These are phyloP conservation scores for Hortiboletus flavorubellus DNA, from an alignment of 768 basidiomycete genomes.

Conservation along the genomic window DNA sequence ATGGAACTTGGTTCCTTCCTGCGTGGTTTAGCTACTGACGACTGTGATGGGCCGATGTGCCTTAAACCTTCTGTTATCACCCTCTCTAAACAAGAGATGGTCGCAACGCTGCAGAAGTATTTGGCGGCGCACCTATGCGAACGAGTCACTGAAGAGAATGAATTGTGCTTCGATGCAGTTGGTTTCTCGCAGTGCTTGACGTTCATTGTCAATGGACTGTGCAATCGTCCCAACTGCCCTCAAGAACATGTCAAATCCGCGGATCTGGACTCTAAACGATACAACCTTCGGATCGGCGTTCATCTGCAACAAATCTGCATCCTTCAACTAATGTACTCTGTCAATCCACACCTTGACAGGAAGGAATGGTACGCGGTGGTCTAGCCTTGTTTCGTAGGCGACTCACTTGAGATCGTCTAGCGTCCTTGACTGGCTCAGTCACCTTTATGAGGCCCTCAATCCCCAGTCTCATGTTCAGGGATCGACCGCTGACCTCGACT, in stretches of 20 bases:
- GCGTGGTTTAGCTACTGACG: no score
- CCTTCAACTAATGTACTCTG: constrained; percentile 31
- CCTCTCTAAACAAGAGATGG: constrained; percentile 22
- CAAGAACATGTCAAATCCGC: constrained; percentile 33
- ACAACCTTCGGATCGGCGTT: constrained; percentile 40
- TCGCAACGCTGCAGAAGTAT: constrained; percentile 15
- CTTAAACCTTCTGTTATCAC: constrained; percentile 6
- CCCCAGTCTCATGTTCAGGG: constrained; percentile 50
- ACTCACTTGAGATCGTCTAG: neutral
- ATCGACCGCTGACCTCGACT: constrained; percentile 34
- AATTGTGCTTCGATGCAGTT: no score
- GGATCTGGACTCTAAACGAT: constrained; percentile 29
- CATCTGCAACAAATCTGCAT: constrained; percentile 51
- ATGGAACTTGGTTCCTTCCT: no score
- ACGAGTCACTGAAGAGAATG: constrained; percentile 31
- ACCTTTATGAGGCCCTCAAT: constrained; percentile 47
- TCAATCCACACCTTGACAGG: neutral
- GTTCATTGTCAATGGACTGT: constrained; percentile 24
- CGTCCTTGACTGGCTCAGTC: constrained; percentile 37
- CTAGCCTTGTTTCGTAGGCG: no score
- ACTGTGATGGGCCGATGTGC: neutral
- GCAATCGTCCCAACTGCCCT: constrained; percentile 33
- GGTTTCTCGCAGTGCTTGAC: no score
- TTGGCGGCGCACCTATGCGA: constrained; percentile 28
- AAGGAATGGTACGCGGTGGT: neutral